A percentile compares a stretch with the other conserved stretches of the same genome.
phyloP scores from a whole-genome alignment of 2,329 filamentous ascomycete genomes.

The Trichoderma citrinoviride region DNA sequence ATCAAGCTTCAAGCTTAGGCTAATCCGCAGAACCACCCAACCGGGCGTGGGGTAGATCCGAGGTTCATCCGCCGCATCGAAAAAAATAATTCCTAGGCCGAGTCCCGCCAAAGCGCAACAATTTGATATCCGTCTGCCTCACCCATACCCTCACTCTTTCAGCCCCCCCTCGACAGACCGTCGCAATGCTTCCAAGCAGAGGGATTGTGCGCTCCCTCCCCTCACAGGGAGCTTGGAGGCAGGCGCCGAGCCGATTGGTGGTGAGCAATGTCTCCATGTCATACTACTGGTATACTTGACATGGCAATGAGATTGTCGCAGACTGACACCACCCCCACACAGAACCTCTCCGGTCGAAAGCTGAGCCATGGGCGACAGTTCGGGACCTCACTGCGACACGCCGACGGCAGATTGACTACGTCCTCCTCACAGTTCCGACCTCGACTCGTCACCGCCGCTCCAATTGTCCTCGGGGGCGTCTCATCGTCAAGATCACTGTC shows the following conservation, averaged over 20 bases:
- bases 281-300: not conserved
- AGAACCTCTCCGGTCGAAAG: conserved; percentile 32
- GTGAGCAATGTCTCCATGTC: not conserved
- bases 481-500: conserved; percentile 35
- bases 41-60: conserved; percentile 28
- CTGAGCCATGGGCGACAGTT: conserved; percentile 38
- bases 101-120: conserved; percentile 25
- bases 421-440: conserved; percentile 28
- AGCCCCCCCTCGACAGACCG: conserved; percentile 21
- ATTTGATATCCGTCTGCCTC: conserved; percentile 9
- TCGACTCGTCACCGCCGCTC: conserved; percentile 27
- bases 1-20: not conserved
- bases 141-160: not conserved
- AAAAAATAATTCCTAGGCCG: conserved; percentile 29
- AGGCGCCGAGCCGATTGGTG: conserved; percentile 33
- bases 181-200: conserved; percentile 47
- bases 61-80: conserved; percentile 38
- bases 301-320: not conserved
- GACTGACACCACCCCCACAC: conserved; percentile 4
- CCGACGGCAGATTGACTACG: conserved; percentile 25
- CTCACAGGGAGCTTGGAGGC: conserved; percentile 34
- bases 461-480: conserved; percentile 34
- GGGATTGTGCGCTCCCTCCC: conserved; percentile 42
- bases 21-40: not conserved
- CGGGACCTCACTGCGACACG: conserved; percentile 33